Base-by-base conservation (phyloP, 148 eudicot genomes). In the Arbutus unedo region DNA sequence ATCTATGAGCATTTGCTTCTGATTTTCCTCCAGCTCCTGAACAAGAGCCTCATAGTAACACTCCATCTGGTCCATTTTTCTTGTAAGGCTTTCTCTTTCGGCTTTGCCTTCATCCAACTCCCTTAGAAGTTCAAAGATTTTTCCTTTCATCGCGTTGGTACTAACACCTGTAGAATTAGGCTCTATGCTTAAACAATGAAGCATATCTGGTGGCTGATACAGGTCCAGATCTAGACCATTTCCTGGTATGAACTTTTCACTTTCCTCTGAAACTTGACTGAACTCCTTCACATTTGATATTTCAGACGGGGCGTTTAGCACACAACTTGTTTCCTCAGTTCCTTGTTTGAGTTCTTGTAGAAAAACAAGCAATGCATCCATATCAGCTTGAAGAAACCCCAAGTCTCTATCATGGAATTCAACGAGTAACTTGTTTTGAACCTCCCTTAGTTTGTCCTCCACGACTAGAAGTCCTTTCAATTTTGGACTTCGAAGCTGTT, bases 1-100 rank as follows among this genome's bases (percentile, higher is more conserved):
- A 84, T 96, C 98, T 60, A 87, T 94, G 55, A 96, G 87, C 87
- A 94, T 85, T 84, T 88, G 95, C 89, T 93, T 94, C 83, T 96
- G 99, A 87, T 86, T 94, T 90, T 89, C 98, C 90, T 96, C 99
- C 15, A 97, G 94, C 84, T 97, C 99, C 81, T 93, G 98, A 85
- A 94, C 83, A 77, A 97, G 97, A 64, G 97, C 97, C 90, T 97
- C 98, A 85, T 96, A 96, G 78, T 96, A 94, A 80, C 94, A 91
- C 81, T 96, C 98, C 99, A 96, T 96, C 86, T 96, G 93, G 88
- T 89, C 90, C 99, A 93, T 94, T 84, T 96, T 93, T 87, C 91
- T 87, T 45, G 85, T 81, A 59, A 96, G 87, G 83, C 73, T 85
- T 79, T 93, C 99, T 84, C 85, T 85, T 86, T 92, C 98, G 41